These are phyloP conservation scores for Chalciporus sp. DNA, from an alignment of 1,284 basidiomycete species.

Conservation along the genomic window DNA sequence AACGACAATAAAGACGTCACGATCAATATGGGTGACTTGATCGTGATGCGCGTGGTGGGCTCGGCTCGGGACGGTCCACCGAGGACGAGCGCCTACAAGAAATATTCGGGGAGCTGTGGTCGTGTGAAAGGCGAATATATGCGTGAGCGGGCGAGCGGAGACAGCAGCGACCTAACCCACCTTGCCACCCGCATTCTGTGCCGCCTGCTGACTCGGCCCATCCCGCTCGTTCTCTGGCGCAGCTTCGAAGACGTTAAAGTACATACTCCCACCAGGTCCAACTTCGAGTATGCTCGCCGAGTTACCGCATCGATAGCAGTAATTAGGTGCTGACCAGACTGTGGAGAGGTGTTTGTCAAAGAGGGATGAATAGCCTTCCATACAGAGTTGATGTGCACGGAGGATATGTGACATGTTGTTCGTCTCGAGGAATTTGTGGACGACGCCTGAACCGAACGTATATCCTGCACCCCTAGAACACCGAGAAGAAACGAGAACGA, in stretches of 20 bases:
- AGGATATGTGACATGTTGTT: slow-evolving; percentile 98
- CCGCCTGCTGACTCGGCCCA: slow-evolving; percentile 73
- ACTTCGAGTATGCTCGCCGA: slow-evolving; percentile 97
- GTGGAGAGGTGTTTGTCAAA: slow-evolving; percentile 96
- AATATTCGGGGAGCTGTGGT: slow-evolving; percentile 68
- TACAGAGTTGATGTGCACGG: slow-evolving; percentile 97
- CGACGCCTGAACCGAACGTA: slow-evolving; percentile 97
- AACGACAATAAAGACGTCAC: background rate
- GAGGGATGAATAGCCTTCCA: slow-evolving; percentile 96
- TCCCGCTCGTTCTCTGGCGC: slow-evolving; percentile 97
- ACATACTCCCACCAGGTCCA: slow-evolving; percentile 85
- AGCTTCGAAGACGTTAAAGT: slow-evolving; percentile 98
- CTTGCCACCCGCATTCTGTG: slow-evolving; percentile 70
- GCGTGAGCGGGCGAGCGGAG: background rate
- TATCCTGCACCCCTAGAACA: slow-evolving; percentile 89
- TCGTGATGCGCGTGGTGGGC: background rate
- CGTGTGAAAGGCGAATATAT: no score
- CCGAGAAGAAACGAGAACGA: background rate
- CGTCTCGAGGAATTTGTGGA: slow-evolving; percentile 94
- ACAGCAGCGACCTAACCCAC: slow-evolving; percentile 36
- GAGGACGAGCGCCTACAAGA: slow-evolving; percentile 44
- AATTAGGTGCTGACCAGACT: slow-evolving; percentile 99
- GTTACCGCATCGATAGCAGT: slow-evolving; percentile 98
- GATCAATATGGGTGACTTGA: background rate
- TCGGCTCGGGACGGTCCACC: background rate